These are phyloP conservation scores for Kingdonia uniflora DNA, from an alignment of 164 flowering plant genomes.

Conservation along the genomic window DNA sequence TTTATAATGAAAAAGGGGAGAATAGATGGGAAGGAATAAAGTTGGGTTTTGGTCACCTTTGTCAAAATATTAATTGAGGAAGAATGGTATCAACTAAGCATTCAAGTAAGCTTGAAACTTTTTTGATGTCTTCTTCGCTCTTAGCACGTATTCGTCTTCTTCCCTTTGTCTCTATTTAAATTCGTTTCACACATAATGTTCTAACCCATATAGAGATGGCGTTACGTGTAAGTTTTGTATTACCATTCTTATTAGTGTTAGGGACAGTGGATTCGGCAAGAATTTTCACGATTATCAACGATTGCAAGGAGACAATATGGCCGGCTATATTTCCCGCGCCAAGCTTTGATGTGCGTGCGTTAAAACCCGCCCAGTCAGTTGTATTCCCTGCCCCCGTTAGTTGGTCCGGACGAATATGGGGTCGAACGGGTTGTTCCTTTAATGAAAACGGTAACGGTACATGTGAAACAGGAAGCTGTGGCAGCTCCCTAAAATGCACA, in stretches of 20 bases:
- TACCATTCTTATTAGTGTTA: no score
- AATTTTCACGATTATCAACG: slow-evolving; percentile 65
- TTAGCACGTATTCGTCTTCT: no score
- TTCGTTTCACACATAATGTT: no score
- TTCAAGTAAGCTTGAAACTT: no score
- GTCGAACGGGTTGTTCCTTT: slow-evolving; percentile 81
- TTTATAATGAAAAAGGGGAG: no score
- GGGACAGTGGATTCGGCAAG: slow-evolving; percentile 27
- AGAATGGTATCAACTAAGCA: slow-evolving; percentile 1
- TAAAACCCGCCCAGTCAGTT: slow-evolving; percentile 49
- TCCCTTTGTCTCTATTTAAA: no score
- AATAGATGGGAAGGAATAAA: no score
- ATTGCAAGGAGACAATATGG: slow-evolving; percentile 80
- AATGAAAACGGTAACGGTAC: slow-evolving; percentile 50
- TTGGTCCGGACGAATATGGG: slow-evolving; percentile 95
- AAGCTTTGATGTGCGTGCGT: slow-evolving; percentile 43
- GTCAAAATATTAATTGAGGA: no score
- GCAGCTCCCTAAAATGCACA: slow-evolving; percentile 45
- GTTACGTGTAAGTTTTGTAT: no score
- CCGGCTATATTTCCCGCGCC: slow-evolving; percentile 69
- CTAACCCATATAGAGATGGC: no score
- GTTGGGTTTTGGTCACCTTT: no score
- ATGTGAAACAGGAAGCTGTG: slow-evolving; percentile 77
- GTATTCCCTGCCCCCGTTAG: slow-evolving; percentile 59
- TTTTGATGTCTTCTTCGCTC: no score